phyloP scores from a whole-genome alignment of 2,329 filamentous ascomycete genomes.

The Fusarium luffae region DNA sequence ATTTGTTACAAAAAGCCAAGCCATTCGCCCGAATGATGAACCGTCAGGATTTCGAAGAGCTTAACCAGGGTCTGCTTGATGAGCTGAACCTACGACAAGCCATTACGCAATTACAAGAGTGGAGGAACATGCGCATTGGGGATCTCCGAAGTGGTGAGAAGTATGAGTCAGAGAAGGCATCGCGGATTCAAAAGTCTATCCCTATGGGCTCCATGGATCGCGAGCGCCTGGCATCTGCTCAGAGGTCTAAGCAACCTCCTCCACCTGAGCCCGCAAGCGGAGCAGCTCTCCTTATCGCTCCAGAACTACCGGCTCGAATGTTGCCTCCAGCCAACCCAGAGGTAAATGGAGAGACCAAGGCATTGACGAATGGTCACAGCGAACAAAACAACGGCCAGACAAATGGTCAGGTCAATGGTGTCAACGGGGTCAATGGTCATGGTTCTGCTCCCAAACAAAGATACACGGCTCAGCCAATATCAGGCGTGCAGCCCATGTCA shows the following conservation, averaged over 20 bases:
- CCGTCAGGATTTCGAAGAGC: conserved; percentile 85
- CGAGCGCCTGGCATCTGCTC: conserved; percentile 76
- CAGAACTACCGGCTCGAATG: conserved; percentile 76
- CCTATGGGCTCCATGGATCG: conserved; percentile 87
- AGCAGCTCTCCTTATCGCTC: conserved; percentile 79
- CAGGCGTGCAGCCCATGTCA: conserved; percentile 71
- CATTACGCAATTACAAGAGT: conserved; percentile 91
- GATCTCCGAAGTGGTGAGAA: conserved; percentile 89
- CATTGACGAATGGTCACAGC: conserved; percentile 66
- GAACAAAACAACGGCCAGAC: conserved; percentile 53
- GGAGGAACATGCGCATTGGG: conserved; percentile 85
- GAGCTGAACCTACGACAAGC: conserved; percentile 92
- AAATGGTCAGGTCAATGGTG: conserved; percentile 62
- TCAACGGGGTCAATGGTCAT: conserved; percentile 55
- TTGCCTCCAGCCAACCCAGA: conserved; percentile 51
- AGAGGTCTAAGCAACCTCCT: conserved; percentile 74
- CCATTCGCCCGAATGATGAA: conserved; percentile 98
- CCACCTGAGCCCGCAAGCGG: conserved; percentile 78
- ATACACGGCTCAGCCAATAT: conserved; percentile 66
- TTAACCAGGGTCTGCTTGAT: conserved; percentile 86
- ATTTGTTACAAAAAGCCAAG: conserved; percentile 91
- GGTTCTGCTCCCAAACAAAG: conserved; percentile 58
- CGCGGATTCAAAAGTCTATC: conserved; percentile 74
- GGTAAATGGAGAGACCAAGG: conserved; percentile 62
- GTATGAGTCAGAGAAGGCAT: conserved; percentile 88